Base-by-base conservation (phyloP, 1,284 basidiomycete species). In the Nidula niveotomentosa region DNA sequence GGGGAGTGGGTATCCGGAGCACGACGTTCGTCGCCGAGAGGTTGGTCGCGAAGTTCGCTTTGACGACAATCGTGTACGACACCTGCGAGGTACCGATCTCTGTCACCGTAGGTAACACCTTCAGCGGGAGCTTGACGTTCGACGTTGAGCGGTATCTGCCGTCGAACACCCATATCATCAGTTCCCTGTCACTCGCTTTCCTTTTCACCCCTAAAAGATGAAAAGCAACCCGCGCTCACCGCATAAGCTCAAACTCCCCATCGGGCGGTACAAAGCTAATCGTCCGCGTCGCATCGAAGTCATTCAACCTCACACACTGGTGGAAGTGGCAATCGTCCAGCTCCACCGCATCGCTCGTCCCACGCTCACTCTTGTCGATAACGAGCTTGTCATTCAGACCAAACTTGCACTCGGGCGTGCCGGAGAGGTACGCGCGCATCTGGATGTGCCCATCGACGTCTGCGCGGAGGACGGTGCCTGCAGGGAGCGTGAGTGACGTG, bases 181-280 rank as follows among this genome's bases (percentile, higher is more conserved):
- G 23, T 5, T 23, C 5, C 23, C 23, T 23, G 23, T 23, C 23
- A 3, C 23, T 23, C 23, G 3, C 23, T 23, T 23, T 23, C 23
- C 23, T 23, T 5, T 23, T 23, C 23, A 23, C 23, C 23, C 23
- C 23, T 5, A 23, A 23, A 23, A 44, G 48, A 53, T 33, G 33
- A 50, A 59, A 35, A 48, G 50, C 46, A 48, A 23, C 23, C 48
- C 54, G 12, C 8, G 56, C 68, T 56, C 53, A 91, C 91, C 88
- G 84, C 97, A 99, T 99, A 43, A 99, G 79, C 72, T 99, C 97
- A 66, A 99, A 99, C 70, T 99, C 97, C 43, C 97, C 97, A 67
- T 99, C 97, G 1, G 97, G 97, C 1, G 97, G 97, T 48, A 99
- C 90, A 71, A 99, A 99, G 64, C 90, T 93, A 74, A 99, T 98